Base-by-base conservation (phyloP, 164 flowering plant genomes). In the Aristolochia californica region DNA sequence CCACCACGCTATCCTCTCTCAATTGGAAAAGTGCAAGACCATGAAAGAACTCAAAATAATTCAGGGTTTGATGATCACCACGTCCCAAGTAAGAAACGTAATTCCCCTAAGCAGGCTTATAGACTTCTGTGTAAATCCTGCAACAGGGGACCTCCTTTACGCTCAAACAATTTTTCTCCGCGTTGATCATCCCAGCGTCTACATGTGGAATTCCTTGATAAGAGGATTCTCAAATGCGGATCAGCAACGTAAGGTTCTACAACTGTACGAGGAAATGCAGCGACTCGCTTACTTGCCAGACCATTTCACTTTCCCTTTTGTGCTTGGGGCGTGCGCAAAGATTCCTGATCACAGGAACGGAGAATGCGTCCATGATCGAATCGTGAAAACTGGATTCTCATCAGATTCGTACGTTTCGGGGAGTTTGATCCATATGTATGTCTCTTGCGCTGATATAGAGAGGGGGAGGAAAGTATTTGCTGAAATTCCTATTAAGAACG, bases 191-290 rank as follows among this genome's bases (percentile, higher is more conserved):
- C 74, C 70, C 9, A 66, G 52, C 26, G 59, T 67, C n/a, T 66
- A 62, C 58, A 71, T 71, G 43, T 71, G 70, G 68, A 71, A 71
- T 28, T 63, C 70, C 18, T 63, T 71, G 59, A 66, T 71, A 48
- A 63, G 55, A 40, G 74, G 70, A 8, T 53, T 58, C 48, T 56
- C 68, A 2, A 56, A 55, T 26, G 14, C 20, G 11, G 48, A 60
- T 18, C 43, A 56, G 5, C 68, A 56, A 52, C 11, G 5, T 21
- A 50, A 24, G 12, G 47, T 71, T 18, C 57, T 71, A 23, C 49
- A 53, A 8, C 44, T 64, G 61, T 71, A 67, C 59, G 58, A 20
- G 24, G 18, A 64, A 54, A 71, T 71, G 75, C 63, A 67, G 48
- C 65, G 27, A 17, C 24, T 55, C 43, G 75, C 68, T 21, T 58